A percentile compares a stretch with the other conserved stretches of the same genome.
These are phyloP conservation scores for Medicago truncatula DNA, from an alignment of 306 rosid genomes.

Conservation along the genomic window DNA sequence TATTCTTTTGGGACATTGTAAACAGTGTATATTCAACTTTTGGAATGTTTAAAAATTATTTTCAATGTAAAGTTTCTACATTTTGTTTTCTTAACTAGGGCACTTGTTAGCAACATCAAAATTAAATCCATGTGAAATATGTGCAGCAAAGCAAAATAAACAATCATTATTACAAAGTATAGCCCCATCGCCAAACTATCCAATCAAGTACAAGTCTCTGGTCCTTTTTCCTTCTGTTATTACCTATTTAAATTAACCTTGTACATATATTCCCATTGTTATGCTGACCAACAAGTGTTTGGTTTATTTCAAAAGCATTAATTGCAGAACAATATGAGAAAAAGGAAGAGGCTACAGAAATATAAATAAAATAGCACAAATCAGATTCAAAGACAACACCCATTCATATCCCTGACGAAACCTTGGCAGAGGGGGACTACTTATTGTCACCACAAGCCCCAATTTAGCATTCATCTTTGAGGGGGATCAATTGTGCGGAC, in stretches of 20 bases:
- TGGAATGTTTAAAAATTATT: no score
- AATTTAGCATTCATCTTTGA: constrained; percentile 68
- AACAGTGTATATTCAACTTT: no score
- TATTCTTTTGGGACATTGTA: no score
- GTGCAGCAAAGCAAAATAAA: constrained; percentile 39
- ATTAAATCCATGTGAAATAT: constrained; percentile 39
- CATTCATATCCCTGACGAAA: constrained; percentile 50
- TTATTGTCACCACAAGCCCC: constrained; percentile 53
- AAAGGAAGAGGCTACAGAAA: constrained; percentile 39
- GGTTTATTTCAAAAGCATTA: constrained; percentile 73
- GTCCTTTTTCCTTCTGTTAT: constrained; percentile 54
- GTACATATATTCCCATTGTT: constrained; percentile 60
- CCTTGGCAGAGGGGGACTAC: constrained; percentile 54
- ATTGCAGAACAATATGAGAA: constrained; percentile 56
- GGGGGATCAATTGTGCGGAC: constrained; percentile 96
- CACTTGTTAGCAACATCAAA: neutral
- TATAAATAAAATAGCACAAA: constrained; percentile 50
- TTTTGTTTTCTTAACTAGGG: no score
- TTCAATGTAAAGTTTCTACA: no score
- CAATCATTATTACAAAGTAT: constrained; percentile 63
- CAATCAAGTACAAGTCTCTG: constrained; percentile 55
- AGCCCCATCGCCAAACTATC: constrained; percentile 54
- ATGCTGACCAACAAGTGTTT: constrained; percentile 60
- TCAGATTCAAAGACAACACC: constrained; percentile 57
- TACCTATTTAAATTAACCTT: constrained; percentile 56